Evolutionary conservation across 139 green algal species (phyloP).

Genomic region (Micractinium conductrix): DNA sequence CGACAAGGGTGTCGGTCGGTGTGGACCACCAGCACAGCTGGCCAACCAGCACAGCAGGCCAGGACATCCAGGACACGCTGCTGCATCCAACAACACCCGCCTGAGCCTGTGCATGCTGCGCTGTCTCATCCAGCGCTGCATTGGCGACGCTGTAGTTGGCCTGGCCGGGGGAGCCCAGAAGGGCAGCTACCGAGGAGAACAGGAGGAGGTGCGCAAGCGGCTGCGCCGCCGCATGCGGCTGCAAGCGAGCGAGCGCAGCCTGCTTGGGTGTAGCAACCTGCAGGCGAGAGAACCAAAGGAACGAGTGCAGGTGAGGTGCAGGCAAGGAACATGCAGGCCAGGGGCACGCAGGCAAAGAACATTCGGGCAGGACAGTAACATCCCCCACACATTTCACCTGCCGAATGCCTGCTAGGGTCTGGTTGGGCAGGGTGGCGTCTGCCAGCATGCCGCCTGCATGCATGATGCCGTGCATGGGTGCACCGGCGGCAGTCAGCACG

Average conservation of each 20-base stretch:
- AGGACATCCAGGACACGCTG: no score
- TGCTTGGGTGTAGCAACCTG: slow-evolving; percentile 63
- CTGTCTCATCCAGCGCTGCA: slow-evolving; percentile 63
- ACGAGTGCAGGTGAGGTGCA: neutral
- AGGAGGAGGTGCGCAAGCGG: slow-evolving; percentile 60
- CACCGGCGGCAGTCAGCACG: neutral
- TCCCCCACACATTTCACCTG: slow-evolving; percentile 16
- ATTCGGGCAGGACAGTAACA: no score
- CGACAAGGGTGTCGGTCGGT: no score
- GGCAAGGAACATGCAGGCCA: neutral
- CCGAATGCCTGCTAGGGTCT: slow-evolving; percentile 39
- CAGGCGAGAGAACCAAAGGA: neutral
- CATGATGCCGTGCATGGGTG: slow-evolving; percentile 43
- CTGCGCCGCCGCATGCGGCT: neutral
- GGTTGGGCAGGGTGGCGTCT: slow-evolving; percentile 71
- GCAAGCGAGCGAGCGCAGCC: neutral
- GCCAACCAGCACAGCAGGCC: no score
- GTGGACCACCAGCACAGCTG: no score
- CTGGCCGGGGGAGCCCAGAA: slow-evolving; percentile 86
- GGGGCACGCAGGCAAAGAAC: neutral
- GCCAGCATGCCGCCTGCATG: slow-evolving; percentile 81
- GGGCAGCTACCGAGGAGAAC: slow-evolving; percentile 81
- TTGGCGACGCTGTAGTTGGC: slow-evolving; percentile 85
- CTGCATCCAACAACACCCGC: neutral
- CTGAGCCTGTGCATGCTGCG: slow-evolving; percentile 15